Percentiles rank a stretch among this genome's conserved stretches.
Conservation (phyloP, 2,329 filamentous ascomycete species). For the Pseudocercospora fijiensis region DNA sequence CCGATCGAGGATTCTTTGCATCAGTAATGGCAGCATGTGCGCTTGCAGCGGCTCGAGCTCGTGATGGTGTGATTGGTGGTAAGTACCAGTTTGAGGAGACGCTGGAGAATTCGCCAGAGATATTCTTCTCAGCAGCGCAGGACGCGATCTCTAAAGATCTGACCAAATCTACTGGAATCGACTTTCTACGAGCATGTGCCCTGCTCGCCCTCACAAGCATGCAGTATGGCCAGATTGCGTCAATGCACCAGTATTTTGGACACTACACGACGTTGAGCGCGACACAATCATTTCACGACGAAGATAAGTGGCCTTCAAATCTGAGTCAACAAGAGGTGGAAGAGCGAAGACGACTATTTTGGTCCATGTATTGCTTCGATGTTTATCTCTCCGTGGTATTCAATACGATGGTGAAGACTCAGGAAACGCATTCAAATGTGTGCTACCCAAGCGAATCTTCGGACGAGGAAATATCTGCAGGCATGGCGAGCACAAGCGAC, state of each 20-base stretch:
- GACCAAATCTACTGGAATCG: constrained; percentile 37
- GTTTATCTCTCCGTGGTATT: constrained; percentile 56
- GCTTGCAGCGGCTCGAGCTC: constrained; percentile 50
- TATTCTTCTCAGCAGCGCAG: constrained; percentile 47
- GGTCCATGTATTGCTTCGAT: constrained; percentile 60
- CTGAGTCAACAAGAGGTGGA: constrained; percentile 50
- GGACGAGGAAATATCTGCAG: constrained; percentile 47
- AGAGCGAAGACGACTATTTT: constrained; percentile 52
- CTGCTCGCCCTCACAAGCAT: constrained; percentile 53
- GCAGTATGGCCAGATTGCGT: constrained; percentile 51
- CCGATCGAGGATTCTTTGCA: constrained; percentile 48
- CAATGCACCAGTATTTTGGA: constrained; percentile 54
- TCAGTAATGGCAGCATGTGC: constrained; percentile 55
- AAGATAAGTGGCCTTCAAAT: constrained; percentile 52
- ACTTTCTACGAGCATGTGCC: constrained; percentile 50
- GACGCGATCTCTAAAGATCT: constrained; percentile 44
- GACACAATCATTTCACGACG: constrained; percentile 55
- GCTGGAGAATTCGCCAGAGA: constrained; percentile 41
- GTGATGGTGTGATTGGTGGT: constrained; percentile 50
- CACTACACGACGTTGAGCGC: constrained; percentile 52
- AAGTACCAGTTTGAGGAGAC: constrained; percentile 25
- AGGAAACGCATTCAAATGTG: constrained; percentile 50
- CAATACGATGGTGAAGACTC: constrained; percentile 48
- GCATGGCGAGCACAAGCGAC: constrained; percentile 24
- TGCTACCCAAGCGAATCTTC: constrained; percentile 51